Evolutionary conservation across 225 moss, liverwort and hornwort species (phyloP), one percentile per base, ranked within the genome.

Genomic region (Physcomitrium patens): DNA sequence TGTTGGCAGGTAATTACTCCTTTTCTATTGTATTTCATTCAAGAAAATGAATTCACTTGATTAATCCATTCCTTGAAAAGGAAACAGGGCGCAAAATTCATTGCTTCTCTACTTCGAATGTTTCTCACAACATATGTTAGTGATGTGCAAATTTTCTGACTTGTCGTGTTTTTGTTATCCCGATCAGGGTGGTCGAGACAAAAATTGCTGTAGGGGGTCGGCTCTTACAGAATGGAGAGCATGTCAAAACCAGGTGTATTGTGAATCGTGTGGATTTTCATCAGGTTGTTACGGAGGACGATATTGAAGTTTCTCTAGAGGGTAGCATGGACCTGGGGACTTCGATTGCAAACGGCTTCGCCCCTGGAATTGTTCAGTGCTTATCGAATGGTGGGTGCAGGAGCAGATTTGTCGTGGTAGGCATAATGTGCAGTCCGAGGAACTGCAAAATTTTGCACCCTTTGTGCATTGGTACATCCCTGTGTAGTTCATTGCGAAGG

Each of bases 201-300:
- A 80, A 80, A 79, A 77, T 88, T 41, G 85, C 88, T 78, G 15
- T 88, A 15, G 88, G 88, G 44, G 88, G 88, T 0, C 77, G 70
- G 80, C 78, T 85, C 17, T 44, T 75, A 55, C 80, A 73, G 45
- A 78, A 71, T 67, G 67, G 78, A 74, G 88, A 88, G 83, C 82
- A 77, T 73, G 88, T 88, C 63, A 88, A 78, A 76, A 85, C 88
- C 67, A 75, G 78, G 50, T 82, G 83, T 54, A 74, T 88, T 58
- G 76, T 67, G 72, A 76, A 71, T 61, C 88, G 88, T 47, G 60
- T 83, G 72, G 85, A 85, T 66, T 80, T 88, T 16, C 82, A 78
- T 63, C 83, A 88, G 69, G 80, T 88, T 73, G 72, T 88, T 42
- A 81, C 88, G 20, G 82, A 83, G 52, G 83, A 89, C 71, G 88